These are phyloP conservation scores for Chenopodium quinoa DNA, from an alignment of 148 eudicot species.

Conservation along the genomic window DNA sequence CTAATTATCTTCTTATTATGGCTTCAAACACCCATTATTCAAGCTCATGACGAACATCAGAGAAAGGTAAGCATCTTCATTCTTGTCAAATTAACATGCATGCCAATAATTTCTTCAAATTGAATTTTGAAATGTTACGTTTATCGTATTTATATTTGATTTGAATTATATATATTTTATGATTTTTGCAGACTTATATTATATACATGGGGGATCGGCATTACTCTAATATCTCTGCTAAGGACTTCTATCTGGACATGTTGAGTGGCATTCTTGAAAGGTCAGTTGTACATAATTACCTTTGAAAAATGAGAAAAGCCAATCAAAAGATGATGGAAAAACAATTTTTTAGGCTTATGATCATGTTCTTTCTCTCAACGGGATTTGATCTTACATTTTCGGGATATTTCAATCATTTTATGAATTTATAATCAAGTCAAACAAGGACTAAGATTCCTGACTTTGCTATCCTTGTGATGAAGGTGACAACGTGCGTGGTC, in stretches of 20 bases:
- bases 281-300: not conserved
- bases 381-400: too few species aligned
- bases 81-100: not conserved
- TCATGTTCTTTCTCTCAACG: too few species aligned
- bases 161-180: not conserved
- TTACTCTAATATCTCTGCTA: not conserved
- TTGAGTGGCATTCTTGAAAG: conserved; percentile 17
- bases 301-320: too few species aligned
- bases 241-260: conserved; percentile 14
- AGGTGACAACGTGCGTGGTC: too few species aligned
- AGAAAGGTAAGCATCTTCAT: conserved; percentile 13
- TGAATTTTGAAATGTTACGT: not conserved
- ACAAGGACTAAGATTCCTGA: too few species aligned
- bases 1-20: conserved; percentile 6
- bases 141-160: too few species aligned
- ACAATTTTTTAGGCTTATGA: too few species aligned
- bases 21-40: conserved; percentile 6
- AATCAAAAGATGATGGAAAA: too few species aligned
- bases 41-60: not conserved
- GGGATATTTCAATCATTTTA: too few species aligned
- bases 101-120: too few species aligned
- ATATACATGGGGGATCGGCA: conserved; percentile 25
- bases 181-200: conserved; percentile 17
- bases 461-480: too few species aligned
- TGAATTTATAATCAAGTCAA: too few species aligned